Percentiles rank a stretch among this genome's conserved stretches.
Evolutionary conservation across 2,329 filamentous ascomycete species (phyloP).

Genomic region (Ilyonectria destructans): DNA sequence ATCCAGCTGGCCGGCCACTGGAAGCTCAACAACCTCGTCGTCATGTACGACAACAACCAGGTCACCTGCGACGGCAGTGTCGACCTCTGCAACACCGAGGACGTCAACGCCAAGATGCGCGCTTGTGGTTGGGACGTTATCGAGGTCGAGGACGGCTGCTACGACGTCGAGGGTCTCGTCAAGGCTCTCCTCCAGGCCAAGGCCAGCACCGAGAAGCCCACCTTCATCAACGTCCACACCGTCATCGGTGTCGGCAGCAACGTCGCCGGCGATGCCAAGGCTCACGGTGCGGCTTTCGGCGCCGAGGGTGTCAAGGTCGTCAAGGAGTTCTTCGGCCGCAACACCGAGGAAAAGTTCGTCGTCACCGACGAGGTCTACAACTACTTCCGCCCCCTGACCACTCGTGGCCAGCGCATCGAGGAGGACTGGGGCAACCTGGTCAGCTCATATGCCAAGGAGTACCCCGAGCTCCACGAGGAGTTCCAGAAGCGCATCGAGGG

Average conservation of each 20-base stretch:
- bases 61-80: slow-evolving; percentile 73
- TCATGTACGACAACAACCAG: slow-evolving; percentile 76
- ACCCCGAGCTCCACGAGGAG: slow-evolving; percentile 67
- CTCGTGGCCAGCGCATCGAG: slow-evolving; percentile 62
- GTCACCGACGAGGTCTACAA: slow-evolving; percentile 63
- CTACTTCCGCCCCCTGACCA: slow-evolving; percentile 65
- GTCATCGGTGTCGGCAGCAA: slow-evolving; percentile 70
- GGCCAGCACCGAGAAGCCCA: slow-evolving; percentile 64
- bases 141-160: slow-evolving; percentile 68
- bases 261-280: slow-evolving; percentile 66
- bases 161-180: slow-evolving; percentile 62
- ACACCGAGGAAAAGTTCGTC: slow-evolving; percentile 56
- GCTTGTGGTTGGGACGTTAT: slow-evolving; percentile 72
- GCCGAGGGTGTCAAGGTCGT: slow-evolving; percentile 64
- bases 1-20: slow-evolving; percentile 71
- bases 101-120: slow-evolving; percentile 72
- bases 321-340: slow-evolving; percentile 54
- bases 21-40: slow-evolving; percentile 69
- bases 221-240: slow-evolving; percentile 72
- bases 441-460: slow-evolving; percentile 58
- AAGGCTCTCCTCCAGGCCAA: slow-evolving; percentile 63
- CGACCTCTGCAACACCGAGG: slow-evolving; percentile 68
- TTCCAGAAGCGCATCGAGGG: slow-evolving; percentile 65
- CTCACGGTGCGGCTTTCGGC: slow-evolving; percentile 73
- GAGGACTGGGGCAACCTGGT: slow-evolving; percentile 64